phyloP scores from a whole-genome alignment of 2,329 filamentous ascomycete species.

The Beauveria rudraprayagi region DNA sequence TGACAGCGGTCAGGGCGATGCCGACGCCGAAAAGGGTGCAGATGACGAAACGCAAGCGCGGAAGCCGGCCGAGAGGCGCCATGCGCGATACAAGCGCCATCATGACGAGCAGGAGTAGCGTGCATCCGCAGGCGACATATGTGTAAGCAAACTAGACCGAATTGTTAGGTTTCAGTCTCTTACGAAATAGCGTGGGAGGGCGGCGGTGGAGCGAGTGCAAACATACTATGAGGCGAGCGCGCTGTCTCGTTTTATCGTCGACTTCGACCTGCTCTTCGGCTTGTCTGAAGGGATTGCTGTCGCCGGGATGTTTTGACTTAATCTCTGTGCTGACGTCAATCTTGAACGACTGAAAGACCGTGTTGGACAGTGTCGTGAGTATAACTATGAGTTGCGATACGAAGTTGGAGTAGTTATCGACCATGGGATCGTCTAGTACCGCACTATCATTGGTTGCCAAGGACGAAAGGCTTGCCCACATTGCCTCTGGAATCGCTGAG shows the following conservation, averaged over 20 bases:
- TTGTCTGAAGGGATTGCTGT: slow-evolving; percentile 12
- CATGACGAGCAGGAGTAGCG: slow-evolving; percentile 24
- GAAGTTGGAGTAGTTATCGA: not conserved
- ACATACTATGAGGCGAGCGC: slow-evolving; percentile 26
- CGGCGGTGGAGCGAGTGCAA: not conserved
- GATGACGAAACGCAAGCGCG: slow-evolving; percentile 22
- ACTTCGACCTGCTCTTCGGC: slow-evolving; percentile 18
- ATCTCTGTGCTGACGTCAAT: slow-evolving; percentile 23
- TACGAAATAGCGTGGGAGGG: not conserved
- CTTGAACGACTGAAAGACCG: slow-evolving; percentile 9
- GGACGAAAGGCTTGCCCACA: slow-evolving; percentile 20
- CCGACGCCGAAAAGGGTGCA: slow-evolving; percentile 23
- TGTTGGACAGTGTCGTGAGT: slow-evolving; percentile 1
- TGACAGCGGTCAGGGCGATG: slow-evolving; percentile 20
- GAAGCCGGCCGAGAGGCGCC: slow-evolving; percentile 24
- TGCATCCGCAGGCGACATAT: slow-evolving; percentile 25
- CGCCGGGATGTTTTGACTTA: slow-evolving; percentile 14
- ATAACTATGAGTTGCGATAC: not conserved
- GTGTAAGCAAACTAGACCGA: slow-evolving; percentile 26
- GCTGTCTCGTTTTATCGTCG: slow-evolving; percentile 16
- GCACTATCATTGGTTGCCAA: not conserved
- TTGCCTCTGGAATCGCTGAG: slow-evolving; percentile 18
- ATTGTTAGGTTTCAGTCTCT: not conserved
- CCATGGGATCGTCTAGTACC: slow-evolving; percentile 5
- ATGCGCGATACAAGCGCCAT: slow-evolving; percentile 25